Evolutionary conservation across 164 flowering plant species (phyloP).

Genomic region (Dillenia suffruticosa): DNA sequence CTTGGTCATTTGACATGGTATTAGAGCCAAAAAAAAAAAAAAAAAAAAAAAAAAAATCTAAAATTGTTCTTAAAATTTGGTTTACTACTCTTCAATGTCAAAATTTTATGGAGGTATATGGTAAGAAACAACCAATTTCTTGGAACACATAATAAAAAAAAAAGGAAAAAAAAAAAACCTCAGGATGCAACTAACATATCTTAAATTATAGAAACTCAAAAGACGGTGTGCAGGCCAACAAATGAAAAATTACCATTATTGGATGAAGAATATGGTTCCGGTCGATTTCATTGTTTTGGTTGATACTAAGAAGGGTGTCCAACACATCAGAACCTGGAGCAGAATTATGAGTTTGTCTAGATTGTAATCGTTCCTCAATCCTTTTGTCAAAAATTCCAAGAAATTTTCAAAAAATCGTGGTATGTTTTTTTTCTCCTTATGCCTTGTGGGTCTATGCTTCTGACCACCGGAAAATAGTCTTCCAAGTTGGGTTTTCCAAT

Average conservation of each 20-base stretch:
- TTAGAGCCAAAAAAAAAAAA: too few relatives aligned
- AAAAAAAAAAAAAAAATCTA: too few relatives aligned
- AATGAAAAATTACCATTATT: not conserved
- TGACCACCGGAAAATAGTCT: constrained; percentile 32
- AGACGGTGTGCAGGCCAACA: too few relatives aligned
- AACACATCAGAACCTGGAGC: constrained; percentile 16
- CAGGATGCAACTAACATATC: too few relatives aligned
- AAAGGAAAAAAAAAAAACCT: not conserved
- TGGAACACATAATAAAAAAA: too few relatives aligned
- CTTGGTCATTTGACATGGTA: too few relatives aligned
- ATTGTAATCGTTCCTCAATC: constrained; percentile 17
- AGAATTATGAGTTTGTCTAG: constrained; percentile 1
- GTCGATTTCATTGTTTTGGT: constrained; percentile 1
- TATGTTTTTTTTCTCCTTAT: constrained; percentile 10
- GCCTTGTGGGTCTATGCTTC: constrained; percentile 24
- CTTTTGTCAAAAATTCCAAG: constrained; percentile 15
- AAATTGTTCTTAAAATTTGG: too few relatives aligned
- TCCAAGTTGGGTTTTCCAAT: constrained; percentile 27
- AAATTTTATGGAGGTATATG: too few relatives aligned
- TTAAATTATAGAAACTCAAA: too few relatives aligned
- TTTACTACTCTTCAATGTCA: too few relatives aligned
- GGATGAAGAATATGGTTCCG: not conserved
- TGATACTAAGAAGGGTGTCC: constrained; percentile 22
- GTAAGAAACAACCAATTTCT: too few relatives aligned
- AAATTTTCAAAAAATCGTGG: constrained; percentile 9